Conservation (phyloP, 148 eudicot species). For the Oxyria digyna region DNA sequence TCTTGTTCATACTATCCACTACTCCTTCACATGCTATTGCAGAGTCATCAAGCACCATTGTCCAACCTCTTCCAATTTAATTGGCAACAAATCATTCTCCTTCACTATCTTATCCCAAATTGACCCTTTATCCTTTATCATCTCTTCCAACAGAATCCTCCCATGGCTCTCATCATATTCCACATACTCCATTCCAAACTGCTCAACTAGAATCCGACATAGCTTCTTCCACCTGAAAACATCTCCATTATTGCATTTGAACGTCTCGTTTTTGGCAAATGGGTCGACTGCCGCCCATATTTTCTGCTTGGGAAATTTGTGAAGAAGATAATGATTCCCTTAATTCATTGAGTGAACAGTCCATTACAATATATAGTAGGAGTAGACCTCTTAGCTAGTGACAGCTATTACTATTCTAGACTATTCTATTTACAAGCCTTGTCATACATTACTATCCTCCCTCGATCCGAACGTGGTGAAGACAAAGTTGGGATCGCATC, state of each 20-base stretch:
- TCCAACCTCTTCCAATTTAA: constrained; percentile 31
- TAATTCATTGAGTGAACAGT: too few relatives aligned
- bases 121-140: constrained; percentile 27
- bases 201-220: constrained; percentile 32
- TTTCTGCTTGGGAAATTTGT: constrained; percentile 37
- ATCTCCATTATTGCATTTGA: constrained; percentile 37
- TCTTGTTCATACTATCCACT: constrained; percentile 37
- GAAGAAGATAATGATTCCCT: too few relatives aligned
- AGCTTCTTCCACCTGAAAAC: constrained; percentile 38
- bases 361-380: too few relatives aligned
- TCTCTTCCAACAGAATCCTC: constrained; percentile 17
- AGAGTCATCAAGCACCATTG: constrained; percentile 24
- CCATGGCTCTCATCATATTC: constrained; percentile 19
- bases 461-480: too few relatives aligned
- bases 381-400: too few relatives aligned
- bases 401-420: too few relatives aligned
- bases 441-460: too few relatives aligned
- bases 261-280: constrained; percentile 34
- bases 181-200: constrained; percentile 24
- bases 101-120: constrained; percentile 38
- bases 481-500: too few relatives aligned
- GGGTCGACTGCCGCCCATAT: constrained; percentile 43
- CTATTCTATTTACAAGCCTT: too few relatives aligned
- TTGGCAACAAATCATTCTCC: constrained; percentile 24
- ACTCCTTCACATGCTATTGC: constrained; percentile 1